These are phyloP conservation scores for Fusarium sp. DNA, from an alignment of 2,329 filamentous ascomycete genomes.

Conservation along the genomic window DNA sequence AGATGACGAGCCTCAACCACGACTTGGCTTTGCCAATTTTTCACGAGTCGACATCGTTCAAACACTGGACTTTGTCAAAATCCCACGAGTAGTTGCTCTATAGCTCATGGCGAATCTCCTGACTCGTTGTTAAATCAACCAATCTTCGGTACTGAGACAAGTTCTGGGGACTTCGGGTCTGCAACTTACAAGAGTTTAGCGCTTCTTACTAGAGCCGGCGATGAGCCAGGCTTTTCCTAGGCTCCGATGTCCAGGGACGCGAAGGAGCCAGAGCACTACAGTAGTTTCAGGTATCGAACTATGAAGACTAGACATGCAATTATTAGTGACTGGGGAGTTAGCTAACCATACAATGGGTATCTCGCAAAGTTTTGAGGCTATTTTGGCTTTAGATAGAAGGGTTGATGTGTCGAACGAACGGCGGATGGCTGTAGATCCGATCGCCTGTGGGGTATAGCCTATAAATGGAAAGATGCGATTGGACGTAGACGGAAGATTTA, in stretches of 20 bases:
- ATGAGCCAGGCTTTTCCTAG: conserved; percentile 24
- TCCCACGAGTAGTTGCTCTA: not conserved
- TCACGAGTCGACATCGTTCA: not conserved
- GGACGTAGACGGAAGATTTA: conserved; percentile 1
- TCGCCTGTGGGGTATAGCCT: conserved; percentile 5
- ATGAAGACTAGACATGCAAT: not conserved
- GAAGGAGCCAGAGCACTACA: conserved; percentile 12
- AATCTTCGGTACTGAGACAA: conserved; percentile 15
- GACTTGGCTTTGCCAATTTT: not conserved
- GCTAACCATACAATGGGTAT: conserved; percentile 12
- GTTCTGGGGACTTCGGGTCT: conserved; percentile 25
- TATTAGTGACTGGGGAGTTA: not conserved
- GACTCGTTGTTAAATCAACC: conserved; percentile 26
- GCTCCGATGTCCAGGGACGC: conserved; percentile 5
- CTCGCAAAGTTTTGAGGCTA: conserved; percentile 18
- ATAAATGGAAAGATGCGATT: conserved; percentile 21
- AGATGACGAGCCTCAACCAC: not conserved
- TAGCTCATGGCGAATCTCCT: conserved; percentile 8
- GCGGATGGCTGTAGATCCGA: conserved; percentile 16
- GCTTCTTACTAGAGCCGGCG: conserved; percentile 15
- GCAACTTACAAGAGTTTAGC: conserved; percentile 32
- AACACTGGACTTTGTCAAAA: conserved; percentile 1
- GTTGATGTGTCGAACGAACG: not conserved
- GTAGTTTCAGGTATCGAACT: conserved; percentile 35
- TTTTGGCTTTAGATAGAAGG: conserved; percentile 14